Conservation (phyloP, 2,329 filamentous ascomycete genomes). For the Metarhizium rileyi region DNA sequence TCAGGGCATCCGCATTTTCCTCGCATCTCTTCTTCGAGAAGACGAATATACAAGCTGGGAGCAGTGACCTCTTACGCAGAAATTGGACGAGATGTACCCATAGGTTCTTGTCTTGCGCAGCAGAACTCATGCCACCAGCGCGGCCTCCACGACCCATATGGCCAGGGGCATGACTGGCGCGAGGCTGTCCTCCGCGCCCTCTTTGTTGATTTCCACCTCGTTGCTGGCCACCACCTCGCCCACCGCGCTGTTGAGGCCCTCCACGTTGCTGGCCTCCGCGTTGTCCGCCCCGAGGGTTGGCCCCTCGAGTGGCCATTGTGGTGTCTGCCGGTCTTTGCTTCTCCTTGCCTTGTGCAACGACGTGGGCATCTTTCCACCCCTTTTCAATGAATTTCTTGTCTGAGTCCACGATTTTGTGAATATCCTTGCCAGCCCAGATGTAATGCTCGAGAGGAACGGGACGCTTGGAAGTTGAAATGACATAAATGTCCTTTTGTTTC, state of each 20-base stretch:
- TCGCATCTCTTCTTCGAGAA: slow-evolving; percentile 98
- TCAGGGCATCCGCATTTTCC: slow-evolving; percentile 90
- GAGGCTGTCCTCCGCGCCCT: slow-evolving; percentile 41
- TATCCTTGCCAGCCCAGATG: slow-evolving; percentile 86
- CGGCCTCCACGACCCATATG: slow-evolving; percentile 87
- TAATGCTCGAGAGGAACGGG: slow-evolving; percentile 94
- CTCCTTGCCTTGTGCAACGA: slow-evolving; percentile 70
- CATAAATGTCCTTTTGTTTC: slow-evolving; percentile 98
- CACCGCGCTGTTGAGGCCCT: slow-evolving; percentile 33
- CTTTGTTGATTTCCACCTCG: slow-evolving; percentile 43
- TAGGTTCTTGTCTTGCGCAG: slow-evolving; percentile 87
- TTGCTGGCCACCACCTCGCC: slow-evolving; percentile 20
- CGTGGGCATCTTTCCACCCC: slow-evolving; percentile 91
- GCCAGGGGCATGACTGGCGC: slow-evolving; percentile 56
- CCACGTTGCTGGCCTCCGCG: slow-evolving; percentile 35
- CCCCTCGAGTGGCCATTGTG: slow-evolving; percentile 27
- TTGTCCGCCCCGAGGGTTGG: slow-evolving; percentile 25
- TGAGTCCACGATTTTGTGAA: slow-evolving; percentile 88
- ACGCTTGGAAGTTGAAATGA: slow-evolving; percentile 93
- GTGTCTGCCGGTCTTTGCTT: slow-evolving; percentile 47
- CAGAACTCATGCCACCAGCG: slow-evolving; percentile 76
- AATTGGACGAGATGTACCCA: slow-evolving; percentile 96
- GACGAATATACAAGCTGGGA: slow-evolving; percentile 94
- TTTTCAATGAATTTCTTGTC: slow-evolving; percentile 87
- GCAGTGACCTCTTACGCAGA: slow-evolving; percentile 73